Conservation (phyloP, 495 filamentous ascomycete species). For the Talaromyces adpressus region DNA sequence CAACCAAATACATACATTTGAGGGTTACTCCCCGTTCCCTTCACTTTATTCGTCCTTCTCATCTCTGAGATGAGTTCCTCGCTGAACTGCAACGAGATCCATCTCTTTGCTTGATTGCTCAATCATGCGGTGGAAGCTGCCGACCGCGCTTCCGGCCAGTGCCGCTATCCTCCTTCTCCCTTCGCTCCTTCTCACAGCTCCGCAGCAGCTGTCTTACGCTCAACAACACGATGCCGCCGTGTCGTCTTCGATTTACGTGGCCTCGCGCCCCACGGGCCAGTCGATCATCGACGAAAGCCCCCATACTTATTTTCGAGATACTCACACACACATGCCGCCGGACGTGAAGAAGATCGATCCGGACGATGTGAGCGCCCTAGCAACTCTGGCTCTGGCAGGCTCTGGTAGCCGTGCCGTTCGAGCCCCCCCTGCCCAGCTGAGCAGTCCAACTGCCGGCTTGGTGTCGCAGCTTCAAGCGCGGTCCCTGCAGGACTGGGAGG, state of each 20-base stretch:
- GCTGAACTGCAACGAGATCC: slow-evolving; percentile 6
- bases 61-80: slow-evolving; percentile 7
- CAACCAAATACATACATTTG: neutral
- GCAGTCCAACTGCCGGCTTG: slow-evolving; percentile 58
- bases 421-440: slow-evolving; percentile 71
- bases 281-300: slow-evolving; percentile 13
- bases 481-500: slow-evolving; percentile 96
- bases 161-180: slow-evolving; percentile 34
- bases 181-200: slow-evolving; percentile 30
- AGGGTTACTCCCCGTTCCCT: neutral
- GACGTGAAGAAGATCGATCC: slow-evolving; percentile 23
- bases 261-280: slow-evolving; percentile 24
- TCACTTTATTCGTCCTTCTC: neutral
- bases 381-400: slow-evolving; percentile 86
- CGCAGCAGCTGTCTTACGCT: slow-evolving; percentile 40
- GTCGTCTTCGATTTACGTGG: slow-evolving; percentile 8
- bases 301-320: slow-evolving; percentile 17
- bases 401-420: slow-evolving; percentile 60
- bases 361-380: slow-evolving; percentile 86
- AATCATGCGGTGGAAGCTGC: slow-evolving; percentile 45
- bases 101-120: slow-evolving; percentile 7
- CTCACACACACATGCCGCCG: slow-evolving; percentile 13
- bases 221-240: slow-evolving; percentile 15
- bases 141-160: slow-evolving; percentile 42
- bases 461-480: slow-evolving; percentile 81